A percentile compares a stretch with the other conserved stretches of the same genome.
Conservation (phyloP, 495 filamentous ascomycete genomes). For the Friedmanniomyces simplex region DNA sequence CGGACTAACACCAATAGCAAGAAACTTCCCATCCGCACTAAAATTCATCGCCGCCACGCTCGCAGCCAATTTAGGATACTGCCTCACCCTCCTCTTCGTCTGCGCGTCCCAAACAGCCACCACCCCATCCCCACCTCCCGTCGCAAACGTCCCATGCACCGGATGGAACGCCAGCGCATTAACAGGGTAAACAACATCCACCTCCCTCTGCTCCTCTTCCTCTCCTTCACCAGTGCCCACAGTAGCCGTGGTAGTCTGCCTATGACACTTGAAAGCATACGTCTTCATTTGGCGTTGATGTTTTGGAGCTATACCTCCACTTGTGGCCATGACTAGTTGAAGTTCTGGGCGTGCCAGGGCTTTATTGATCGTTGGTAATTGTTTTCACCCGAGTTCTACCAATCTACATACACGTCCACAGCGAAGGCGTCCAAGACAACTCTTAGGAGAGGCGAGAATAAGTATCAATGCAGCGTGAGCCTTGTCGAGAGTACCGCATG, state of each 20-base stretch:
- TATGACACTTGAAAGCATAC: conserved; percentile 98
- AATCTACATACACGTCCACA: too few species aligned
- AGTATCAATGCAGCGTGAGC: too few species aligned
- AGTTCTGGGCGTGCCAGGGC: too few species aligned
- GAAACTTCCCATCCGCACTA: conserved; percentile 64
- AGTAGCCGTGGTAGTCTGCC: conserved; percentile 40
- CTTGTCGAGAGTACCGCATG: too few species aligned
- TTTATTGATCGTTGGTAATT: too few species aligned
- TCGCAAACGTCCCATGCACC: conserved; percentile 80
- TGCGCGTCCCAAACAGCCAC: conserved; percentile 95
- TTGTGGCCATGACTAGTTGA: too few species aligned
- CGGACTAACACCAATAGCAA: conserved; percentile 76
- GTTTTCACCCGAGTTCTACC: too few species aligned
- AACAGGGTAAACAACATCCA: conserved; percentile 89
- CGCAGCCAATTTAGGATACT: conserved; percentile 73
- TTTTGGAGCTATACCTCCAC: too few species aligned
- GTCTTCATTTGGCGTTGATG: too few species aligned
- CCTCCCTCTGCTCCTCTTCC: conserved; percentile 42
- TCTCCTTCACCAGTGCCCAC: background rate
- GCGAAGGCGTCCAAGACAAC: too few species aligned
- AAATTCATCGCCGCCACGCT: conserved; percentile 72
- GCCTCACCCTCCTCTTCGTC: conserved; percentile 78
- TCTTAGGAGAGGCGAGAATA: too few species aligned
- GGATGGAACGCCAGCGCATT: conserved; percentile 92
- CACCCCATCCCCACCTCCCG: conserved; percentile 84